A percentile compares a stretch with the other conserved stretches of the same genome.
Conservation (phyloP, 2,329 filamentous ascomycete species). For the Fusarium tupiense region DNA sequence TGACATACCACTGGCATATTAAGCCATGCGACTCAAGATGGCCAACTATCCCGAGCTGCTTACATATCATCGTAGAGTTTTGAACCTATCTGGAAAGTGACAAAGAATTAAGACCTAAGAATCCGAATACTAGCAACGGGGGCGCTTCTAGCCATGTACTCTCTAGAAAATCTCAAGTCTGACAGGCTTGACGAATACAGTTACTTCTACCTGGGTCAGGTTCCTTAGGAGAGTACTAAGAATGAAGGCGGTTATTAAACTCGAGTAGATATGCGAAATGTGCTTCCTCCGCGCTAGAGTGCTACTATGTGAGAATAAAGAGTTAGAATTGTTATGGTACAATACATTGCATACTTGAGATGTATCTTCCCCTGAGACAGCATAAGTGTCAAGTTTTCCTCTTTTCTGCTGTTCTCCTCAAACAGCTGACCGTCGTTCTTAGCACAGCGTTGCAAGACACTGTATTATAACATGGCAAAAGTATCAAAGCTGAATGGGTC, state of each 20-base stretch:
- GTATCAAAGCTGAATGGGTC: neutral
- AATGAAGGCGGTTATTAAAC: neutral
- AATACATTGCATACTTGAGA: neutral
- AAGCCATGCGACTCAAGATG: neutral
- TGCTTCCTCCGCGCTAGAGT: neutral
- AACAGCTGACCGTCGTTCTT: neutral
- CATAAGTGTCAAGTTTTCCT: neutral
- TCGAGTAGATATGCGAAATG: neutral
- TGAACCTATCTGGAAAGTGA: neutral
- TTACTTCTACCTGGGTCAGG: neutral
- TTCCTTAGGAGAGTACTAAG: neutral
- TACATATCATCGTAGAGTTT: neutral
- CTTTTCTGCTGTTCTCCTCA: neutral
- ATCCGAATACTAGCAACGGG: neutral
- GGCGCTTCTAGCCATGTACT: neutral
- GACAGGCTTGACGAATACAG: neutral
- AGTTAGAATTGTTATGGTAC: neutral
- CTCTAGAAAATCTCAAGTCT: neutral
- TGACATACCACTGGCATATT: neutral
- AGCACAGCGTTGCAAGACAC: neutral
- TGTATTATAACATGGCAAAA: neutral
- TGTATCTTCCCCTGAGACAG: neutral
- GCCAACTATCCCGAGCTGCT: neutral
- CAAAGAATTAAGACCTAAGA: neutral
- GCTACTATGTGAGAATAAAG: neutral